Percentiles rank a stretch among this genome's conserved stretches.
Evolutionary conservation across 2,329 filamentous ascomycete genomes (phyloP).

Genomic region (Pseudophaeomoniella oleicola): DNA sequence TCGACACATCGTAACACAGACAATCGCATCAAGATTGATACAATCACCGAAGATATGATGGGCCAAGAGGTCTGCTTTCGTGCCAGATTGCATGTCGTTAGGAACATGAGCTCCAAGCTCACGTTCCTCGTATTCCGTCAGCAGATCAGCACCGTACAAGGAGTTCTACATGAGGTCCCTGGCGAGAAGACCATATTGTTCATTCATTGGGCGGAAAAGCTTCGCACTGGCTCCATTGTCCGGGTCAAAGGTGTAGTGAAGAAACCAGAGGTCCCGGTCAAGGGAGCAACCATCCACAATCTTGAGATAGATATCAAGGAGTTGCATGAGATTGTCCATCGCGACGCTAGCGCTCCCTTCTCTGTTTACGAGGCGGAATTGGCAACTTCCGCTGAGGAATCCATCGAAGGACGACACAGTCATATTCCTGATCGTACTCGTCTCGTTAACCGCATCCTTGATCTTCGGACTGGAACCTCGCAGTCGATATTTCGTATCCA

Average conservation of each 20-base stretch:
- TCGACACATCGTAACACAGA: slow-evolving; percentile 37
- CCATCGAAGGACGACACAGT: slow-evolving; percentile 39
- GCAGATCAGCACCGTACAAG: slow-evolving; percentile 70
- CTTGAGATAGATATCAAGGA: slow-evolving; percentile 60
- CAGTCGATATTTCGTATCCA: slow-evolving; percentile 82
- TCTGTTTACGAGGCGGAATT: slow-evolving; percentile 58
- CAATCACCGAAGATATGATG: slow-evolving; percentile 35
- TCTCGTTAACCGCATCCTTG: slow-evolving; percentile 64
- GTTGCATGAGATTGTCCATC: slow-evolving; percentile 46
- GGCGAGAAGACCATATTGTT: slow-evolving; percentile 56
- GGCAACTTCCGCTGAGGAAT: slow-evolving; percentile 37
- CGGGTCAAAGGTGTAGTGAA: slow-evolving; percentile 62
- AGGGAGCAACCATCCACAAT: slow-evolving; percentile 60
- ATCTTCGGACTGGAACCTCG: slow-evolving; percentile 70
- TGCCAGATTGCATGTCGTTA: slow-evolving; percentile 62
- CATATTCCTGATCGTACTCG: slow-evolving; percentile 60
- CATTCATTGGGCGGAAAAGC: slow-evolving; percentile 74
- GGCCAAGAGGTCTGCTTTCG: slow-evolving; percentile 52
- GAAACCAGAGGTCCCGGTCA: slow-evolving; percentile 57
- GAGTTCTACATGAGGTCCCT: slow-evolving; percentile 52
- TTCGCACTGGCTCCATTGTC: slow-evolving; percentile 65
- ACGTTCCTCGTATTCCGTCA: slow-evolving; percentile 80
- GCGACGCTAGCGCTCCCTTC: slow-evolving; percentile 43
- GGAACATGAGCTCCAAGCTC: slow-evolving; percentile 66
- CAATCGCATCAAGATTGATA: slow-evolving; percentile 32